Base-by-base conservation (phyloP, 768 basidiomycete species). In the Leucosporidium scottii region DNA sequence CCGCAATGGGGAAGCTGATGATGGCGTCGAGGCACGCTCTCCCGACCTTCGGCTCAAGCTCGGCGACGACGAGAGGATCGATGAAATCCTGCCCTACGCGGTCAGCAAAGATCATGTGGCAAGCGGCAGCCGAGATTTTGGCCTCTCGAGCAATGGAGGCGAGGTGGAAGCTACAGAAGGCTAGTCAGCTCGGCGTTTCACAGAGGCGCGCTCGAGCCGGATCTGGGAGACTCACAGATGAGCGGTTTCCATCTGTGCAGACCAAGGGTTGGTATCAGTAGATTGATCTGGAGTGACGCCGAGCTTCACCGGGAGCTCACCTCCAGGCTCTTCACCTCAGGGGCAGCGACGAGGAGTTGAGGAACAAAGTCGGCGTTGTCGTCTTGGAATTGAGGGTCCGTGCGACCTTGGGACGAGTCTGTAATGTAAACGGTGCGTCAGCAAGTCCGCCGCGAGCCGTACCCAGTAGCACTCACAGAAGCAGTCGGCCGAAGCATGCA, bases 401-500 rank as follows among this genome's bases (percentile, higher is more conserved):
- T 85, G 70, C 89, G 83, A 54, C 89, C 89, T 79, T 91, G 89
- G 18, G 89, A 90, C 61, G 89, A 89, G 79, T 91, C 39, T 44
- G 6, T 17, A 13, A 44, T 6, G 15, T 8, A 3, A 8, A 44
- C 8, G 15, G 15, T 44, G 10, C 15, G 39, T 44, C 10, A 44
- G 39, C 39, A 17, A 44, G 15, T 10, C 39, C 39, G 8, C 15
- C 39, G 6, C 13, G 8, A 44, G 39, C 39, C 39, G 2, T 44
- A 2, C 13, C 10, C 39, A 15, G 13, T 13, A 44, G 39, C 39
- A 23, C 53, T 23, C 30, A 54, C 53, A 58, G 57, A 70, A 86
- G 89, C 88, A 89, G 78, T 91, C 89, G 56, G 88, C 85, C 65
- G 88, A 89, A n/a, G 88, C 89, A 73, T 89, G 90, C 44, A 86